These are phyloP conservation scores for Curvularia lunata DNA, from an alignment of 2,329 filamentous ascomycete genomes.

Conservation along the genomic window DNA sequence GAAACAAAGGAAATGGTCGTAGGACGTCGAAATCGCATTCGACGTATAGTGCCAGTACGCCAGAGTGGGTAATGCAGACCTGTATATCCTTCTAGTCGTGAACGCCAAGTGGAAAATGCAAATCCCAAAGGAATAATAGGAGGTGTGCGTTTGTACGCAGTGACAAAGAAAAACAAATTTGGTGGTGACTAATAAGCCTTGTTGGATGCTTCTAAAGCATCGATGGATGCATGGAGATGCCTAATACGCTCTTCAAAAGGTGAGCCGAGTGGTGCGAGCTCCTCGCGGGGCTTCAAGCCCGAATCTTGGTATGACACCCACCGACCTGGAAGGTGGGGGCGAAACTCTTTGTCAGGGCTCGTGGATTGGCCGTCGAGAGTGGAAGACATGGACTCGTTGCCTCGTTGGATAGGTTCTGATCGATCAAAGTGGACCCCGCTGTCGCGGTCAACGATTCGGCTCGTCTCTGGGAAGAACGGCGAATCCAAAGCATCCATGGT, in stretches of 20 bases:
- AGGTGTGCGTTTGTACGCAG: conserved; percentile 10
- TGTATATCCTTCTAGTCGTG: conserved; percentile 1
- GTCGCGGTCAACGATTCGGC: conserved; percentile 45
- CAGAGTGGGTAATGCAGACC: conserved; percentile 8
- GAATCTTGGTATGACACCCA: conserved; percentile 19
- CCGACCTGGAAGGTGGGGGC: conserved; percentile 15
- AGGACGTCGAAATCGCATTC: conserved; percentile 45
- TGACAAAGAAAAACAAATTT: conserved; percentile 16
- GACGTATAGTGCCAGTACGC: conserved; percentile 39
- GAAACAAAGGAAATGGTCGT: conserved; percentile 42
- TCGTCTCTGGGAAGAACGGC: conserved; percentile 24
- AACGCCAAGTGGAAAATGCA: conserved; percentile 9
- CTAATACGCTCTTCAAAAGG: conserved; percentile 37
- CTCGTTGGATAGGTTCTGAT: conserved; percentile 28
- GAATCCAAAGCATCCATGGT: conserved; percentile 28
- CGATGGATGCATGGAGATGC: conserved; percentile 32
- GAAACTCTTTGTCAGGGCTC: conserved; percentile 16
- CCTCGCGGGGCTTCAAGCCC: conserved; percentile 8
- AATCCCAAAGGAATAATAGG: neutral
- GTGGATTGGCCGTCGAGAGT: conserved; percentile 1
- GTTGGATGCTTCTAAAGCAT: conserved; percentile 27
- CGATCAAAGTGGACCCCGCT: conserved; percentile 47
- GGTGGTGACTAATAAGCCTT: neutral
- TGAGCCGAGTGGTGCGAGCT: conserved; percentile 35
- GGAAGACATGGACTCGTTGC: conserved; percentile 12